Conservation (phyloP, 306 rosid species). For the Mimosa bimucronata region DNA sequence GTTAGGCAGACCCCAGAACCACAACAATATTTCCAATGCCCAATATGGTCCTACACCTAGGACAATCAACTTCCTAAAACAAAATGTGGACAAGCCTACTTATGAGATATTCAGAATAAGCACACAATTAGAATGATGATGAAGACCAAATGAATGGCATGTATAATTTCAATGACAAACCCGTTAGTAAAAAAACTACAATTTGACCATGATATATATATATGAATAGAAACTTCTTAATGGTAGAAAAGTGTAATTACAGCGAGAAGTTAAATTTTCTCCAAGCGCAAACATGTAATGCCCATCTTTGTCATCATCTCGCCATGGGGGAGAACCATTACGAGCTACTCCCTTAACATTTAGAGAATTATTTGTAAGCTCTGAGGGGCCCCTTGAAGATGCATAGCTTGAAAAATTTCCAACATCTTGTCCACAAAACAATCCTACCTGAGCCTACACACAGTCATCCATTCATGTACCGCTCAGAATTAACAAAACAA, state of each 20-base stretch:
- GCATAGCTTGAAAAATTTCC: slow-evolving; percentile 88
- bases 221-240: slow-evolving; percentile 42
- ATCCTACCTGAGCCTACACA: slow-evolving; percentile 99
- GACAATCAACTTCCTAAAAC: neutral
- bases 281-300: slow-evolving; percentile 98
- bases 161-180: neutral
- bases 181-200: too few relatives aligned
- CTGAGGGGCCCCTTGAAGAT: slow-evolving; percentile 73
- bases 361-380: slow-evolving; percentile 65
- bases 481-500: slow-evolving; percentile 43
- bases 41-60: neutral
- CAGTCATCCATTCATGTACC: slow-evolving; percentile 86
- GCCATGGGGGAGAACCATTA: slow-evolving; percentile 96
- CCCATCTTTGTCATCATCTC: slow-evolving; percentile 99
- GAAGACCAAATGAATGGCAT: neutral
- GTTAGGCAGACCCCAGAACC: neutral
- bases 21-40: neutral
- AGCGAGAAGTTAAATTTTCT: slow-evolving; percentile 98
- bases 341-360: slow-evolving; percentile 80
- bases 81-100: neutral
- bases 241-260: slow-evolving; percentile 84
- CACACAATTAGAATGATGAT: neutral
- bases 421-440: slow-evolving; percentile 95
- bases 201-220: slow-evolving; percentile 8
- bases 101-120: neutral